A percentile compares a stretch with the other conserved stretches of the same genome.
These are phyloP conservation scores for Lobosporangium transversale DNA, from an alignment of 192 early-diverging fungal species.

Conservation along the genomic window DNA sequence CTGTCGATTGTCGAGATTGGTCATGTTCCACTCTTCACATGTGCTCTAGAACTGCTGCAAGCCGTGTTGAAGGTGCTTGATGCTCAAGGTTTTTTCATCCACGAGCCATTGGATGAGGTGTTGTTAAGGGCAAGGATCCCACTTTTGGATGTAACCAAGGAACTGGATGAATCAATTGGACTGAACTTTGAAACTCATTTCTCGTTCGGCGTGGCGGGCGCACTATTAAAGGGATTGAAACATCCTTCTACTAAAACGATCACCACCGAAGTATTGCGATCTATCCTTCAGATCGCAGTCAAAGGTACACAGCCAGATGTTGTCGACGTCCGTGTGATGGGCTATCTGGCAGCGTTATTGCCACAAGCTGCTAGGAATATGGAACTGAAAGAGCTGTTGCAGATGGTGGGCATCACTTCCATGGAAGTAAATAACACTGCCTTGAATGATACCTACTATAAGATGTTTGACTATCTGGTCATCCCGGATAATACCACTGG, in stretches of 20 bases:
- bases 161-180: constrained; percentile 79
- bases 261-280: constrained; percentile 73
- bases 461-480: constrained; percentile 72
- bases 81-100: constrained; percentile 73
- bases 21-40: constrained; percentile 80
- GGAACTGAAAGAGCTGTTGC: constrained; percentile 67
- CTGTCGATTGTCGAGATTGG: constrained; percentile 89
- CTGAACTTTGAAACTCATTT: constrained; percentile 90
- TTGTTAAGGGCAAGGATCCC: constrained; percentile 77
- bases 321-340: constrained; percentile 65
- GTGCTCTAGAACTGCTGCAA: constrained; percentile 74
- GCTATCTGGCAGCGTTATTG: constrained; percentile 84
- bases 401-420: constrained; percentile 62
- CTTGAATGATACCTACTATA: constrained; percentile 63
- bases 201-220: constrained; percentile 83
- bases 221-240: constrained; percentile 85
- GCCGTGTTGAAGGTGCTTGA: constrained; percentile 83
- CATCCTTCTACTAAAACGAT: constrained; percentile 78
- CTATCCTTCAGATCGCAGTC: constrained; percentile 80
- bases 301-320: constrained; percentile 55
- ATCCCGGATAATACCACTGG: constrained; percentile 73
- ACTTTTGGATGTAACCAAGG: constrained; percentile 73
- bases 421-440: constrained; percentile 56
- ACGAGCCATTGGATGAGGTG: constrained; percentile 75
- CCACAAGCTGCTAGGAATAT: constrained; percentile 82